Evolutionary conservation across 257 asterid genomes (phyloP).

Genomic region (Scutellaria minor): DNA sequence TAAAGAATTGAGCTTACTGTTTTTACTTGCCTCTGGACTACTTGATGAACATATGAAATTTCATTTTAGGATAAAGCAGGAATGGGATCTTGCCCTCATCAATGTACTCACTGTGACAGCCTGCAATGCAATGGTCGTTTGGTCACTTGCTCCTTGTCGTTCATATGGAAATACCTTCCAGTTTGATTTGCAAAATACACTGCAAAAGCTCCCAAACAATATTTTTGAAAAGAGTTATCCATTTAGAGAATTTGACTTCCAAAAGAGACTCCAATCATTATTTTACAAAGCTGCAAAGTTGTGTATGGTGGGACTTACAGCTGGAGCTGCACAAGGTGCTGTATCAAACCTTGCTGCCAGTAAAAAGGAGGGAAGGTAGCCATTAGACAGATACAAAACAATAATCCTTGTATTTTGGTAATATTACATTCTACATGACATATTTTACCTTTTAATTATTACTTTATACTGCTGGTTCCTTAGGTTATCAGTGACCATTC

Average conservation of each 20-base stretch:
- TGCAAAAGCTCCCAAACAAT: conserved; percentile 97
- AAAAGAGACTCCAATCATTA: conserved; percentile 85
- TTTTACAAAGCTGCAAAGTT: conserved; percentile 91
- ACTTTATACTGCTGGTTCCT: conserved; percentile 17
- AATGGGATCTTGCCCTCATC: conserved; percentile 99
- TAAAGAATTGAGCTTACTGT: not conserved
- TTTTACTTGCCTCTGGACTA: conserved; percentile 26
- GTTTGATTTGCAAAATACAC: conserved; percentile 89
- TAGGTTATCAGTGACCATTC: conserved; percentile 83
- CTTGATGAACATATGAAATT: conserved; percentile 25
- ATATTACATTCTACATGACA: conserved; percentile 20
- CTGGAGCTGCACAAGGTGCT: conserved; percentile 95
- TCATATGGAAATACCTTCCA: conserved; percentile 97
- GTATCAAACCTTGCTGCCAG: conserved; percentile 75
- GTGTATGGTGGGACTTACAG: conserved; percentile 90
- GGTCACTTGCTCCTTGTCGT: conserved; percentile 99
- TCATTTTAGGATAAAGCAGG: conserved; percentile 80
- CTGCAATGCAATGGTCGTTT: conserved; percentile 88
- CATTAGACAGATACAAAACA: conserved; percentile 28
- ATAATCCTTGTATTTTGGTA: conserved; percentile 18
- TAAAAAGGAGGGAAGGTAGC: conserved; percentile 91
- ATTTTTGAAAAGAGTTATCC: conserved; percentile 92
- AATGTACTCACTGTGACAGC: conserved; percentile 87
- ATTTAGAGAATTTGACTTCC: conserved; percentile 82
- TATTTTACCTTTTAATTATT: not conserved